phyloP scores from a whole-genome alignment of 345 rosid genomes.

The Laguncularia racemosa region DNA sequence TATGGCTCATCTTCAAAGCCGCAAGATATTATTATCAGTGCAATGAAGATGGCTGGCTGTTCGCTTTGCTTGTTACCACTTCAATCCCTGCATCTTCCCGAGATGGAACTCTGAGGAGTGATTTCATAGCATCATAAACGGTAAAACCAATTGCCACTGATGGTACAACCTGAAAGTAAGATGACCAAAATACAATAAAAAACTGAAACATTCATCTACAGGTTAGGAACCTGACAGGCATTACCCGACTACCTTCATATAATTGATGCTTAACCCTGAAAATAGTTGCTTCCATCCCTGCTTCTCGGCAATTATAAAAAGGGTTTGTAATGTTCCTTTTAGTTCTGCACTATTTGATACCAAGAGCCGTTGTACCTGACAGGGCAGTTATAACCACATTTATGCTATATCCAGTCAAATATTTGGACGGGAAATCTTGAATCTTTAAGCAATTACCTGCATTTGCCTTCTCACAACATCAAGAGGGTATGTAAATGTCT shows the following conservation, averaged over 20 bases:
- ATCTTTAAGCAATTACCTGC: conserved; percentile 44
- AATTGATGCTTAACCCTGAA: conserved; percentile 91
- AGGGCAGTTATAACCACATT: conserved; percentile 7
- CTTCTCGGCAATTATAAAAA: conserved; percentile 44
- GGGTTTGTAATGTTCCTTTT: conserved; percentile 66
- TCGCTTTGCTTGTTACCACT: conserved; percentile 41
- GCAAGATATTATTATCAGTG: conserved; percentile 21
- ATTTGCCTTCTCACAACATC: conserved; percentile 98
- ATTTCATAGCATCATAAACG: conserved; percentile 80
- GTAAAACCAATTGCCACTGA: conserved; percentile 96
- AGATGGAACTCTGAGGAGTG: conserved; percentile 69
- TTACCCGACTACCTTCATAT: conserved; percentile 51
- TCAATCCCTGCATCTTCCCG: conserved; percentile 53
- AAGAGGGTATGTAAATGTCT: conserved; percentile 93
- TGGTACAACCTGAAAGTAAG: conserved; percentile 61
- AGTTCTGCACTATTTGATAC: conserved; percentile 38
- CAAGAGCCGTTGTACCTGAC: conserved; percentile 63
- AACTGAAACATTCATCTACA: neutral
- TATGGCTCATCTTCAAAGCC: neutral
- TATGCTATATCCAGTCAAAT: neutral
- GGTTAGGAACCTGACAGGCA: too few species aligned
- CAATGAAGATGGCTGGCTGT: conserved; percentile 36
- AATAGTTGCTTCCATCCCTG: conserved; percentile 98
- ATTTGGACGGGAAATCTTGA: neutral
- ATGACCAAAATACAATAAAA: neutral